Conservation (phyloP, 1,284 basidiomycete genomes). For the Anthracocystis setariae region DNA sequence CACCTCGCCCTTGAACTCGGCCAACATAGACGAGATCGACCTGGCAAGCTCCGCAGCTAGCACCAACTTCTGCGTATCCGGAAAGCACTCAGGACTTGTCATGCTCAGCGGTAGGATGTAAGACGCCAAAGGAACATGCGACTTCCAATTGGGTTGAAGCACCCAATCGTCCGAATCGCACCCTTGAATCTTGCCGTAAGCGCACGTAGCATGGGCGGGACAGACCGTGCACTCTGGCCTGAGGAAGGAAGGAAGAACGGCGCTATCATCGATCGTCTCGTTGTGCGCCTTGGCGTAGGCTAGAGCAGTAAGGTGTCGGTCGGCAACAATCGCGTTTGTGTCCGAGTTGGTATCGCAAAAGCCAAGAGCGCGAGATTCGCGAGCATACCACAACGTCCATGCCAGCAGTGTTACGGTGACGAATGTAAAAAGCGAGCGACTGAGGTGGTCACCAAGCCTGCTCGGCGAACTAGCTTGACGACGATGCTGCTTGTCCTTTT, state of each 20-base stretch:
- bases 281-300: constrained; percentile 34
- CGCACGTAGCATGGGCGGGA: constrained; percentile 56
- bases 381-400: constrained; percentile 55
- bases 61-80: constrained; percentile 63
- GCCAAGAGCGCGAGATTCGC: constrained; percentile 51
- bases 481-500: constrained; percentile 31
- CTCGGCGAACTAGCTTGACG: constrained; percentile 6
- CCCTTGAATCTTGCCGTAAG: constrained; percentile 33
- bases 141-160: constrained; percentile 34
- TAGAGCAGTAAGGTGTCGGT: constrained; percentile 25
- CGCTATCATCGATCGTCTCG: constrained; percentile 32
- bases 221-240: constrained; percentile 58
- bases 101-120: constrained; percentile 45
- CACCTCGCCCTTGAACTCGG: constrained; percentile 59
- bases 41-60: constrained; percentile 56
- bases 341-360: constrained; percentile 54
- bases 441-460: constrained; percentile 9
- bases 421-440: constrained; percentile 7
- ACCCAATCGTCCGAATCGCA: constrained; percentile 60
- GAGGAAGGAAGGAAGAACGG: constrained; percentile 32
- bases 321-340: constrained; percentile 43
- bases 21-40: constrained; percentile 47
- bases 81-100: constrained; percentile 46
- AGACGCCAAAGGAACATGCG: constrained; percentile 45
- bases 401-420: constrained; percentile 14